phyloP scores from a whole-genome alignment of 129 eudicot genomes.

The Scalesia atractyloides region DNA sequence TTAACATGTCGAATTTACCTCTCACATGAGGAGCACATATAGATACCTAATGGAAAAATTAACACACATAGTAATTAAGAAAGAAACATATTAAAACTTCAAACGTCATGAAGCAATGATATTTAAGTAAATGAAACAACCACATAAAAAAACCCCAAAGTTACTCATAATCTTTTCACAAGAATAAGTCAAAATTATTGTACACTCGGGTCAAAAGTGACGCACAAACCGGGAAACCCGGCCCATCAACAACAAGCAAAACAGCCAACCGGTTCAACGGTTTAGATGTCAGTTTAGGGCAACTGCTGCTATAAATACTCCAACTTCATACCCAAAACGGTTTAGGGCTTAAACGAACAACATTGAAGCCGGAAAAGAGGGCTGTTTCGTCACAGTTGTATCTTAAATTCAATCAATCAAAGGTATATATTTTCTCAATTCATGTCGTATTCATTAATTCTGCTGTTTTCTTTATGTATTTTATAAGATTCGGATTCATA shows the following conservation, averaged over 20 bases:
- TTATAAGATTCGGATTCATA: constrained; percentile 5
- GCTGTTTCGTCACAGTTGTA: constrained; percentile 39
- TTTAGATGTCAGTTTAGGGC: constrained; percentile 40
- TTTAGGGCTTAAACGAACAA: constrained; percentile 65
- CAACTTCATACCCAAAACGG: constrained; percentile 16
- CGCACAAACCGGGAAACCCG: constrained; percentile 14
- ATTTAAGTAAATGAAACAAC: too few relatives aligned
- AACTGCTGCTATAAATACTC: constrained; percentile 41
- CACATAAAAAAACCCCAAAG: too few relatives aligned
- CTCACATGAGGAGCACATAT: too few relatives aligned
- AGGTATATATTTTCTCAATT: constrained; percentile 16
- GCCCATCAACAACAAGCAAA: constrained; percentile 1
- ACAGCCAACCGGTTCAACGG: constrained; percentile 34
- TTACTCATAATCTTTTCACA: too few relatives aligned
- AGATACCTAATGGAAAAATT: too few relatives aligned
- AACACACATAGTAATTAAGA: too few relatives aligned
- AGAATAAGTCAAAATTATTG: neutral
- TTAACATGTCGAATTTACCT: too few relatives aligned
- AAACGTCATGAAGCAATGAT: too few relatives aligned
- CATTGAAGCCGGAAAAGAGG: constrained; percentile 61
- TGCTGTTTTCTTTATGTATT: neutral
- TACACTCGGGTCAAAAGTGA: neutral
- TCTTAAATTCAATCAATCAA: constrained; percentile 13
- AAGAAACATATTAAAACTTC: too few relatives aligned
- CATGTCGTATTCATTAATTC: neutral